A percentile compares a stretch with the other conserved stretches of the same genome.
Conservation (phyloP, 441 rosid genomes). For the Metrosideros polymorpha region DNA sequence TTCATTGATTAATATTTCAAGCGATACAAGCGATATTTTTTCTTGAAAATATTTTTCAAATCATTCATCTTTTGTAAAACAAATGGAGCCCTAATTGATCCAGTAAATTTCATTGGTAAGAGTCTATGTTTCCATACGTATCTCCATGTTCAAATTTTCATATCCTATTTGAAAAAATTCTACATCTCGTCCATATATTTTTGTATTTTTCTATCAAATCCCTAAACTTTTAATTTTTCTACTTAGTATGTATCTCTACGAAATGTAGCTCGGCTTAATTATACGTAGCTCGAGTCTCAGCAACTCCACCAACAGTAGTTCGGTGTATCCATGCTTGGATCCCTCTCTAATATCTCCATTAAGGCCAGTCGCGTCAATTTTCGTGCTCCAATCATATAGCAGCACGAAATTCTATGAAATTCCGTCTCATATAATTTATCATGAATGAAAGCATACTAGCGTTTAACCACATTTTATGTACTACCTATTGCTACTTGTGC, state of each 20-base stretch:
- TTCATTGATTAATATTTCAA: background rate
- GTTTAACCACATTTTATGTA: background rate
- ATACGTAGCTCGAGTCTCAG: background rate
- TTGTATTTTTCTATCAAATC: background rate
- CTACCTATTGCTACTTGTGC: background rate
- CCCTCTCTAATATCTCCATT: background rate
- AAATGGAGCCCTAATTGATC: rapidly evolving
- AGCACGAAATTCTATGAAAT: background rate
- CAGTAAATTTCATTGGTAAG: too few relatives aligned
- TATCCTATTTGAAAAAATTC: background rate
- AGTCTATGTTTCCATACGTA: background rate
- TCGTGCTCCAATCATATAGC: background rate
- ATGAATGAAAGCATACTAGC: background rate
- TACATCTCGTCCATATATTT: background rate
- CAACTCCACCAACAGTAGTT: background rate
- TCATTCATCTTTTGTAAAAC: rapidly evolving
- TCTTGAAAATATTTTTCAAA: background rate
- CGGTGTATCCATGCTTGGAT: background rate
- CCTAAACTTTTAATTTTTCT: background rate
- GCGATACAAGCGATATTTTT: too few relatives aligned
- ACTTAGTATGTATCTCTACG: background rate
- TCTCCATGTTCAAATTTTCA: background rate
- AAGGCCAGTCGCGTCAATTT: background rate
- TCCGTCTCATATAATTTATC: background rate
- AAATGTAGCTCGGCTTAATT: background rate